phyloP scores from a whole-genome alignment of 768 basidiomycete genomes.

The Neoboletus subvelutipes region DNA sequence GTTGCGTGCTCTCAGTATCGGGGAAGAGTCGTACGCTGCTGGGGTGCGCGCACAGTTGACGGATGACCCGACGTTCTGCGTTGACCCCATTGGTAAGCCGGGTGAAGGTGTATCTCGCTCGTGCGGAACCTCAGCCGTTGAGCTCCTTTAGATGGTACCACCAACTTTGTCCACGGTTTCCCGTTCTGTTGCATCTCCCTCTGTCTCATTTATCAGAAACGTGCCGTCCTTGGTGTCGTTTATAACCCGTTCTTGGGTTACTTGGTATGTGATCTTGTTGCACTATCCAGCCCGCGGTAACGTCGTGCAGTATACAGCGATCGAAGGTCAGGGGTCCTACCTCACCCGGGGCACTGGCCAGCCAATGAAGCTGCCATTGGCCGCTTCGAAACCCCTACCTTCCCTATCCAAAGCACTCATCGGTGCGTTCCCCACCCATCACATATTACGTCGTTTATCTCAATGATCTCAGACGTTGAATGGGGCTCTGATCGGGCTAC shows the following conservation, averaged over 20 bases:
- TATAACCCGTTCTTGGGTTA: slow-evolving; percentile 89
- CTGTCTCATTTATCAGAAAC: slow-evolving; percentile 77
- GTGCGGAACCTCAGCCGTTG: neutral
- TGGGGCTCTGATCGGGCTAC: slow-evolving; percentile 81
- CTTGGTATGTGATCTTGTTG: slow-evolving; percentile 43
- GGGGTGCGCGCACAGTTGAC: slow-evolving; percentile 67
- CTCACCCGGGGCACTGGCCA: slow-evolving; percentile 49
- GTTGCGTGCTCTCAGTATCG: slow-evolving; percentile 56
- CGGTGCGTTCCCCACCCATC: slow-evolving; percentile 36
- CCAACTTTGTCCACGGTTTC: slow-evolving; percentile 84
- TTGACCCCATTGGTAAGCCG: slow-evolving; percentile 85
- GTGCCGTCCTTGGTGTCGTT: slow-evolving; percentile 84
- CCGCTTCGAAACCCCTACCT: slow-evolving; percentile 56
- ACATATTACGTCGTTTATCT: neutral
- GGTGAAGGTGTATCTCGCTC: neutral
- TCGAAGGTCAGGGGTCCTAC: slow-evolving; percentile 76
- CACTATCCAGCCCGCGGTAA: neutral
- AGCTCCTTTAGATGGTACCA: slow-evolving; percentile 66
- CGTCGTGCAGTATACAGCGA: slow-evolving; percentile 62
- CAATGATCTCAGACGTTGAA: slow-evolving; percentile 59
- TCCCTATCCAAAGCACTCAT: slow-evolving; percentile 75
- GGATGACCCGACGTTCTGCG: slow-evolving; percentile 91
- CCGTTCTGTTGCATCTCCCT: slow-evolving; percentile 90
- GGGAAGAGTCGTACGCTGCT: slow-evolving; percentile 89
- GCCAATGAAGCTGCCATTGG: slow-evolving; percentile 63